A percentile compares a stretch with the other conserved stretches of the same genome.
Conservation (phyloP, 345 rosid genomes). For the Sisymbrium altissimum region DNA sequence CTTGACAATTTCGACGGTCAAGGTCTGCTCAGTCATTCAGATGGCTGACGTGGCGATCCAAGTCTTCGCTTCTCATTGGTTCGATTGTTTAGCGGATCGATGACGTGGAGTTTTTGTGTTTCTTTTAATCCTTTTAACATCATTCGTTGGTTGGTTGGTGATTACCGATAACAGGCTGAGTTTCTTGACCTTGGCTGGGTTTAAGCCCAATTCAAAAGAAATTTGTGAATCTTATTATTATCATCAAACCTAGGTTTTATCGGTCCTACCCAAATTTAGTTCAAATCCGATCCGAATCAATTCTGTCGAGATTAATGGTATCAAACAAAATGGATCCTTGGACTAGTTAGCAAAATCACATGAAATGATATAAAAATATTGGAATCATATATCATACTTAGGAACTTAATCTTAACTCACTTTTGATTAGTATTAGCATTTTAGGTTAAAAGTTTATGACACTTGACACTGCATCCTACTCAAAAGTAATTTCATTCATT, state of each 20-base stretch:
- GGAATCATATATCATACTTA: too few relatives aligned
- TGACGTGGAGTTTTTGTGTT: conserved; percentile 33
- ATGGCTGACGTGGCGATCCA: conserved; percentile 24
- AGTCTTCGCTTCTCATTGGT: conserved; percentile 1
- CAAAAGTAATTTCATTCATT: too few relatives aligned
- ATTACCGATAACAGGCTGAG: background rate
- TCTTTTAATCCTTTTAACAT: background rate
- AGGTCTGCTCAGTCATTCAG: background rate
- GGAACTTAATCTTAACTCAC: too few relatives aligned
- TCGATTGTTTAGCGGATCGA: background rate
- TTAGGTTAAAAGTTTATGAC: too few relatives aligned
- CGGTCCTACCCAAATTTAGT: background rate
- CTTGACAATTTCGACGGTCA: background rate
- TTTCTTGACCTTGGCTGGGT: background rate
- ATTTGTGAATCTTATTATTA: background rate
- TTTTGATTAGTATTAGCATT: too few relatives aligned
- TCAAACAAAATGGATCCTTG: too few relatives aligned
- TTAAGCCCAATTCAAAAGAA: background rate
- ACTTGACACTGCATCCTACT: too few relatives aligned
- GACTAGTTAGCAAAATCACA: too few relatives aligned
- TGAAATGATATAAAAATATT: too few relatives aligned
- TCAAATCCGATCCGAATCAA: background rate
- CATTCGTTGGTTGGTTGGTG: background rate
- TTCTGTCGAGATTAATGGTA: too few relatives aligned
- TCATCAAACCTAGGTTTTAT: background rate